Evolutionary conservation across 495 filamentous ascomycete species (phyloP).

Genomic region (Hypoxylon intermedium): DNA sequence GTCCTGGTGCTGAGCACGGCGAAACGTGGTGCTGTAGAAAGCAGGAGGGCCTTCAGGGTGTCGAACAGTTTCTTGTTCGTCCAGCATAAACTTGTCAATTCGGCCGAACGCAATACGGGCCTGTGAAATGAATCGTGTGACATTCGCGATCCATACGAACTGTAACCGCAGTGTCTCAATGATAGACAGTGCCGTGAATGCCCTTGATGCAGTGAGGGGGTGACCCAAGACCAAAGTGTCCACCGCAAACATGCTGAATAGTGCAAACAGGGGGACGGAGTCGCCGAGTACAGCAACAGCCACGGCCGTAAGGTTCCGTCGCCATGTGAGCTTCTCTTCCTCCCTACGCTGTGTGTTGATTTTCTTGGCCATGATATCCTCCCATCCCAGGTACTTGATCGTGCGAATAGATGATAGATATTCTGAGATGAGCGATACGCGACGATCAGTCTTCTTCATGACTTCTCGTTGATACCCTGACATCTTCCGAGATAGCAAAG

Average conservation of each 20-base stretch:
- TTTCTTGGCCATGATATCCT: constrained; percentile 38
- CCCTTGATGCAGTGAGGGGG: not conserved
- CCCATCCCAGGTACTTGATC: constrained; percentile 92
- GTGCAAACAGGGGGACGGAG: not conserved
- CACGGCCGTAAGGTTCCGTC: not conserved
- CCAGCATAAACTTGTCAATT: not conserved
- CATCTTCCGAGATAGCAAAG: constrained; percentile 73
- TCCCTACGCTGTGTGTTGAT: not conserved
- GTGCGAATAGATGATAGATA: constrained; percentile 86
- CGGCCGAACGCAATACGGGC: not conserved
- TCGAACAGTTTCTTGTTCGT: not conserved
- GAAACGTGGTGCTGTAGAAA: not conserved
- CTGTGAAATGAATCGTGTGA: not conserved
- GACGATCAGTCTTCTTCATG: constrained; percentile 78
- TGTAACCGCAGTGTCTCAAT: not conserved
- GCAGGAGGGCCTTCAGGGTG: not conserved
- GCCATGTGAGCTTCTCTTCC: not conserved
- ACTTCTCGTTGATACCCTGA: constrained; percentile 73
- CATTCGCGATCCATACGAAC: not conserved
- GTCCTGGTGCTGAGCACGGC: not conserved
- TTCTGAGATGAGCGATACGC: constrained; percentile 84
- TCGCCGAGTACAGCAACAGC: not conserved
- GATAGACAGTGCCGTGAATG: not conserved
- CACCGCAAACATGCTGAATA: not conserved
- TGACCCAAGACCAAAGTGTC: not conserved